Conservation (phyloP, 768 basidiomycete genomes). For the Tylopilus balloui region DNA sequence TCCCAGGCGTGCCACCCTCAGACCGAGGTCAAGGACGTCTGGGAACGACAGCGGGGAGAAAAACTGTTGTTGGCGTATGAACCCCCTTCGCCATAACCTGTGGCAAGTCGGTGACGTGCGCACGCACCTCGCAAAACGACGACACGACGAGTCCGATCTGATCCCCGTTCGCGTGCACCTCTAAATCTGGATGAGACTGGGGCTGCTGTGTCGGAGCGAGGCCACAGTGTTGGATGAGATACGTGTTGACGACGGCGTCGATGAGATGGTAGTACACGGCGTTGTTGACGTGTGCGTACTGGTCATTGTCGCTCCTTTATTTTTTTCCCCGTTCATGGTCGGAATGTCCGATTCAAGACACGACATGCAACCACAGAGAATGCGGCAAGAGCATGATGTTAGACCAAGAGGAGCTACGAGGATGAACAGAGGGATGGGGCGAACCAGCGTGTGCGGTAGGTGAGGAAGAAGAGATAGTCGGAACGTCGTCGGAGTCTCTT, state of each 20-base stretch:
- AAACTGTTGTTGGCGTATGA: constrained; percentile 40
- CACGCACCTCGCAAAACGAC: constrained; percentile 60
- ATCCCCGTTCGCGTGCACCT: constrained; percentile 11
- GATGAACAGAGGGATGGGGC: background rate
- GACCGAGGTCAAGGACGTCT: constrained; percentile 60
- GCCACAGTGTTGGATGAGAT: constrained; percentile 63
- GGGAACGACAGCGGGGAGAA: constrained; percentile 74
- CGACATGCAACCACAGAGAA: background rate
- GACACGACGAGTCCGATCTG: constrained; percentile 76
- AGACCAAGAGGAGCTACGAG: constrained; percentile 4
- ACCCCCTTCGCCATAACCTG: too few species aligned
- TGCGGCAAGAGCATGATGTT: background rate
- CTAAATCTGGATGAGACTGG: background rate
- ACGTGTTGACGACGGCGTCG: constrained; percentile 78
- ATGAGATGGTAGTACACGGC: constrained; percentile 77
- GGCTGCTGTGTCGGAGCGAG: constrained; percentile 48
- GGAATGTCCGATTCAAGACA: background rate
- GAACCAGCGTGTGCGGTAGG: constrained; percentile 69
- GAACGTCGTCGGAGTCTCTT: constrained; percentile 40
- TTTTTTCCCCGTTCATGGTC: background rate
- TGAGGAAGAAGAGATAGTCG: constrained; percentile 57
- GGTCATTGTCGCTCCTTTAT: constrained; percentile 88
- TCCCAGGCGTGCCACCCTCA: constrained; percentile 65
- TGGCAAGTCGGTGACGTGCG: background rate
- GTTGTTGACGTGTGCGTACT: constrained; percentile 81